Evolutionary conservation across 1,284 basidiomycete species (phyloP), one percentile per base, ranked within the genome.

Genomic region (Wallemia mellicola): DNA sequence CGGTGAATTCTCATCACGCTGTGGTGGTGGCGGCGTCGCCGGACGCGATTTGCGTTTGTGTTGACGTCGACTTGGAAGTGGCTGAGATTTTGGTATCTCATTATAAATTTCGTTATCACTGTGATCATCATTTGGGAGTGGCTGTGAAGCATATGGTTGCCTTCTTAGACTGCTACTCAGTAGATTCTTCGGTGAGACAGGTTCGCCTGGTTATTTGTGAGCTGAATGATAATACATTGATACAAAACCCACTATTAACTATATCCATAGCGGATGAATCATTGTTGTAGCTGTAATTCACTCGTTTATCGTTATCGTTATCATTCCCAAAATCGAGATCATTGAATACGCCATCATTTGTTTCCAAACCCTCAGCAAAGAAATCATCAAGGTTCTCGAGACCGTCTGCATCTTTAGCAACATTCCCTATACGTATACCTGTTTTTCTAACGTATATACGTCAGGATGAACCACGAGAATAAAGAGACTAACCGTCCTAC

Each of bases 331-430:
- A 59, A 27, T 66, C 63, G 55, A 19, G 9, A 22, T 48, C 19
- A n/a, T n/a, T n/a, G n/a, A n/a, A n/a, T n/a, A n/a, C n/a, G n/a
- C n/a, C n/a, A n/a, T n/a, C n/a, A n/a, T n/a, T n/a, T n/a, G n/a
- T n/a, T n/a, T n/a, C n/a, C 9, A 48, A 15, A 22, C 38, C 38
- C n/a, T 48, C 38, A 11, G 38, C 5, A 63, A 89, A 77, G 65
- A 87, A 74, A 63, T 79, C 77, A 60, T 80, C 78, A 65, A 86
- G 82, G 14, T 79, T 79, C 69, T 91, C 86, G 67, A 85, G 86
- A 11, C 86, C 89, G 66, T 87, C 83, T 17, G 80, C 80, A 64
- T 79, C 79, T n/a, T 65, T 61, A 2, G 58, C 61, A 0, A 64
- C 61, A 2, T 61, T 60, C 0, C 66, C 64, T 15, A 67, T 65